Evolutionary conservation across 2,329 filamentous ascomycete species (phyloP).

Genomic region (Corynespora cassiicola): DNA sequence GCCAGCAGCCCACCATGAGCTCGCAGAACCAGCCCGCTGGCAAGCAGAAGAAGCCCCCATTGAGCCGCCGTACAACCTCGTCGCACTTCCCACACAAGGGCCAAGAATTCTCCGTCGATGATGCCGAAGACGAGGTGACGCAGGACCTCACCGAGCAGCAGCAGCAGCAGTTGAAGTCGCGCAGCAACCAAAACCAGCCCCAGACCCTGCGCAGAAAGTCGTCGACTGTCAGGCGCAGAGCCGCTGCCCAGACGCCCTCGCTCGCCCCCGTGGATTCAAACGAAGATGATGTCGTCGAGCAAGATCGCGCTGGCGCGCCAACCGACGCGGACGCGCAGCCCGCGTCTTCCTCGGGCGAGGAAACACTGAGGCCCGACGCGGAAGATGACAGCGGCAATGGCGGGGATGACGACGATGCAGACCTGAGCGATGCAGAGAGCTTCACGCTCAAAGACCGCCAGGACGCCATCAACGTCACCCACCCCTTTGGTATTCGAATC

Average conservation of each 20-base stretch:
- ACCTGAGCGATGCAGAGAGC: conserved; percentile 91
- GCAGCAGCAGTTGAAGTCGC: conserved; percentile 30
- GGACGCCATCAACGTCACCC: conserved; percentile 97
- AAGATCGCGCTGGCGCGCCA: conserved; percentile 34
- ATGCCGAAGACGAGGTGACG: conserved; percentile 81
- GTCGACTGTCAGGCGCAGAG: conserved; percentile 59
- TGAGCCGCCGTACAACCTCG: conserved; percentile 77
- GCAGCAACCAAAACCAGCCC: conserved; percentile 21
- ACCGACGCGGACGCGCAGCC: conserved; percentile 31
- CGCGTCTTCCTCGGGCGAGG: conserved; percentile 43
- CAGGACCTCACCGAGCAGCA: conserved; percentile 61
- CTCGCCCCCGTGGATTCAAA: conserved; percentile 58
- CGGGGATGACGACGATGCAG: conserved; percentile 70
- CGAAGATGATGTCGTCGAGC: conserved; percentile 51
- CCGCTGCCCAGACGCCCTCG: conserved; percentile 52
- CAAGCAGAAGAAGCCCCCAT: conserved; percentile 71
- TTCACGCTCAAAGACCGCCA: conserved; percentile 97
- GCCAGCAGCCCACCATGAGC: conserved; percentile 15
- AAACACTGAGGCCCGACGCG: conserved; percentile 44
- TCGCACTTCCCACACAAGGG: conserved; percentile 78
- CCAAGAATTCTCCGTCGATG: conserved; percentile 88
- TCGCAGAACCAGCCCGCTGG: conserved; percentile 25
- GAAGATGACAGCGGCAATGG: conserved; percentile 56
- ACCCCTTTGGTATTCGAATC: conserved; percentile 97
- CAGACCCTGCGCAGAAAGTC: conserved; percentile 56